Evolutionary conservation across 2,329 filamentous ascomycete genomes (phyloP), one percentile per base, ranked within the genome.

Genomic region (Aspergillus terreus): DNA sequence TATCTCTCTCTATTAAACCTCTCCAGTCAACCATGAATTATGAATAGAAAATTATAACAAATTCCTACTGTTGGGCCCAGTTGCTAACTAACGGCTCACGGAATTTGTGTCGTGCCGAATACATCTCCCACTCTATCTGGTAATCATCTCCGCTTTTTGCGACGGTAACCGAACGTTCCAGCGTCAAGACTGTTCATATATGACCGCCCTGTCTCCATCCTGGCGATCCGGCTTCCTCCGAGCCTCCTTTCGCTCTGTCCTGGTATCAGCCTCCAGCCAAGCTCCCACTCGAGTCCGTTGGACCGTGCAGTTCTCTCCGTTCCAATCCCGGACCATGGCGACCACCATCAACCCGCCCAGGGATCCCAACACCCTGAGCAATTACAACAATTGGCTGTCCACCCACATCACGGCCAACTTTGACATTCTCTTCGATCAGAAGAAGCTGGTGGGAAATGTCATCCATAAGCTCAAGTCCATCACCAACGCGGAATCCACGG

Each of bases 291-390:
- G 51, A 46, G 27, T 42, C 40, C 48, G 19, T 25, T 51, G 51
- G 36, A 52, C 38, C 19, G 14, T 44, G 14, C 49, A 45, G 49
- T 12, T 44, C 17, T 44, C 44, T 46, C 53, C 38, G 25, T 33
- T 42, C 44, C 46, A 46, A 46, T 66, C 62, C 38, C 68, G 65
- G 54, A 70, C 64, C n/a, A 71, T 74, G 68, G 66, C 67, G 38
- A 63, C 59, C 23, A 61, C 64, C 38, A 75, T 76, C 58, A 71
- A 69, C 40, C 68, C 70, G 43, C 75, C 78, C 46, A 83, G 89
- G 65, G 92, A 97, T 74, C 91, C 91, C 48, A 95, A 91, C 71
- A 96, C 94, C 23, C 76, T 94, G 53, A 88, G 89, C 67, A 97
- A 97, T 77, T 96, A 96, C 73, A 85, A 89, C 71, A 85, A 87